A percentile compares a stretch with the other conserved stretches of the same genome.
phyloP scores from a whole-genome alignment of 2,329 filamentous ascomycete genomes.

The Dactylellina leptospora region DNA sequence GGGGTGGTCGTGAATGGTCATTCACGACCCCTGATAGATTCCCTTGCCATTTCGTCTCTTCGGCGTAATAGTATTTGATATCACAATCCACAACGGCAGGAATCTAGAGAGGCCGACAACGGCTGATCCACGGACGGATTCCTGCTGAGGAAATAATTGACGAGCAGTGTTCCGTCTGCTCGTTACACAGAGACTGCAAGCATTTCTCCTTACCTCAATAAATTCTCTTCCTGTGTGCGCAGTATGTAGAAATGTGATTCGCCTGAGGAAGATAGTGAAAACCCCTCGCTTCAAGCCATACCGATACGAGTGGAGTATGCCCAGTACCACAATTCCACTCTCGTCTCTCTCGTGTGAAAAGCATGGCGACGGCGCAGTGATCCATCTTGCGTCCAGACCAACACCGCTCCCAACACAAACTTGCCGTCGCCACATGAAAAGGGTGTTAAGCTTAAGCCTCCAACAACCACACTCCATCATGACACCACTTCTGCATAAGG shows the following conservation, averaged over 20 bases:
- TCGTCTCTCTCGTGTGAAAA: no score
- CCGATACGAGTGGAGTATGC: background rate
- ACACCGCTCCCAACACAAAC: slow-evolving; percentile 25
- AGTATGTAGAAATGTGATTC: background rate
- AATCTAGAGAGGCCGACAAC: background rate
- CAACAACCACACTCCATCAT: slow-evolving; percentile 23
- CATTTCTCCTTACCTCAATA: slow-evolving; percentile 3
- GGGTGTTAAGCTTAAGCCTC: background rate
- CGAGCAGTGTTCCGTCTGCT: slow-evolving; percentile 9
- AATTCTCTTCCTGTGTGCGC: background rate
- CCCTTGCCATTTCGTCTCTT: no score
- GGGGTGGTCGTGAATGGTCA: no score
- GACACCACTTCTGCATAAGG: slow-evolving; percentile 47
- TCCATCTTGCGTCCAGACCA: slow-evolving; percentile 19
- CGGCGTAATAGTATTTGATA: background rate
- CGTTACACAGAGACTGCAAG: slow-evolving; percentile 29
- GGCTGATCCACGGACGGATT: background rate
- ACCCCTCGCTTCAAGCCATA: slow-evolving; percentile 9
- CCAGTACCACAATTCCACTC: no score
- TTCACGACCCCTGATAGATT: no score
- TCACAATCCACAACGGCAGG: background rate
- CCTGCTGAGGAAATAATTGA: slow-evolving; percentile 31
- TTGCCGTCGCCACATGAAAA: slow-evolving; percentile 23
- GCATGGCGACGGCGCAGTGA: slow-evolving; percentile 2
- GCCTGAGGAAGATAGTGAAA: background rate